Percentiles rank a stretch among this genome's conserved stretches.
These are phyloP conservation scores for Combretum micranthum DNA, from an alignment of 345 rosid genomes.

Conservation along the genomic window DNA sequence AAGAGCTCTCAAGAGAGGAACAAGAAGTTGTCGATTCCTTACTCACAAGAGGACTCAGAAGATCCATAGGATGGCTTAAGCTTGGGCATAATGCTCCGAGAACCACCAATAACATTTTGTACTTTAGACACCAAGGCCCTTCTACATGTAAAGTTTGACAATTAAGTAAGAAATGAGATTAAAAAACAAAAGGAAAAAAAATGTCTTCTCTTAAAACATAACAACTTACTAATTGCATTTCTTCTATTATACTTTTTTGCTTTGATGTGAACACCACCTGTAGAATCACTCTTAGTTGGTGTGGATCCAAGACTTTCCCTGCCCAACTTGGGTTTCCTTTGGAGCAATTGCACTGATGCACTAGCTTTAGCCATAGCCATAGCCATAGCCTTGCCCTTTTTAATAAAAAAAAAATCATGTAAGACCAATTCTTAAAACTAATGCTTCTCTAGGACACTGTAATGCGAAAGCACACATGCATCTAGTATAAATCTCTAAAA, in stretches of 20 bases:
- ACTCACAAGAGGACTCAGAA: slow-evolving; percentile 33
- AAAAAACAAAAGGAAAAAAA: slow-evolving; percentile 12
- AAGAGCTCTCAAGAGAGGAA: slow-evolving; percentile 60
- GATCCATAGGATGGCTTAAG: slow-evolving; percentile 36
- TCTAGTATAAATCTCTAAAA: too few relatives aligned
- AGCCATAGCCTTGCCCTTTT: slow-evolving; percentile 31
- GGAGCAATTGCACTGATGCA: slow-evolving; percentile 29
- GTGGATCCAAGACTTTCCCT: slow-evolving; percentile 26
- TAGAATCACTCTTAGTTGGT: slow-evolving; percentile 45
- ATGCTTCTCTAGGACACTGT: too few relatives aligned
- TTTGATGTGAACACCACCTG: slow-evolving; percentile 43
- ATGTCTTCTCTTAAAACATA: background rate
- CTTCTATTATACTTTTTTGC: slow-evolving; percentile 38
- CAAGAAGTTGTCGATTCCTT: slow-evolving; percentile 56
- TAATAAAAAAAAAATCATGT: background rate
- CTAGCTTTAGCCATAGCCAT: slow-evolving; percentile 23
- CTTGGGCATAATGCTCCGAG: slow-evolving; percentile 33
- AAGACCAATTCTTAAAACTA: too few relatives aligned
- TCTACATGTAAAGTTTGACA: slow-evolving; percentile 38
- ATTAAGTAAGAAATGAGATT: background rate
- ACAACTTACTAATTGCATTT: slow-evolving; percentile 26
- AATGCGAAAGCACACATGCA: too few relatives aligned
- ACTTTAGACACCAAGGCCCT: slow-evolving; percentile 28
- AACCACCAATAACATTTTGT: slow-evolving; percentile 19
- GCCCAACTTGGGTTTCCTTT: slow-evolving; percentile 42